These are phyloP conservation scores for Nitzschia inconspicua DNA, from an alignment of 108 stramenopile genomes.

Conservation along the genomic window DNA sequence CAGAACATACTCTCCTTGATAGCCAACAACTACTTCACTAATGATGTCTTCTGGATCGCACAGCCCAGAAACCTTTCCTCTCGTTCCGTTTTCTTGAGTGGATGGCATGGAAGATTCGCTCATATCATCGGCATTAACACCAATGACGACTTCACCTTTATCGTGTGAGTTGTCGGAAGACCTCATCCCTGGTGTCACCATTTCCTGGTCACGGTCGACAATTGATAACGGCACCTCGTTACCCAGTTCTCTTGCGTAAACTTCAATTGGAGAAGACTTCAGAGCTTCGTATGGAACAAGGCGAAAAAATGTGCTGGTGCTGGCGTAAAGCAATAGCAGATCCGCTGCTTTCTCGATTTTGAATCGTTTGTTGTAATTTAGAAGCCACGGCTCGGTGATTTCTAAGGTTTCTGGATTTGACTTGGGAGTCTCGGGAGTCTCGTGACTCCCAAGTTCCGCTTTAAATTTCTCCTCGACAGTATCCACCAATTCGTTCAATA, in stretches of 20 bases:
- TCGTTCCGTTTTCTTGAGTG: constrained; percentile 8
- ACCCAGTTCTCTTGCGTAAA: constrained; percentile 87
- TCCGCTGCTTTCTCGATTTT: constrained; percentile 83
- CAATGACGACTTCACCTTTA: background rate
- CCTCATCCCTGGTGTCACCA: background rate
- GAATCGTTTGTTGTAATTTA: constrained; percentile 51
- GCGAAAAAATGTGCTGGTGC: constrained; percentile 72
- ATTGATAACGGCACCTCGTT: constrained; percentile 64
- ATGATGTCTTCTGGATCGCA: constrained; percentile 82
- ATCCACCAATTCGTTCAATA: constrained; percentile 22
- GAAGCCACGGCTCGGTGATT: constrained; percentile 33
- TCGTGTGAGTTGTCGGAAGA: background rate
- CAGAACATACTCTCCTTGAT: constrained; percentile 80
- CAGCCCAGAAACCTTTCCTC: constrained; percentile 7
- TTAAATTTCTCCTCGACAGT: constrained; percentile 23
- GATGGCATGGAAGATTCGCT: background rate
- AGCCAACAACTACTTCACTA: constrained; percentile 64
- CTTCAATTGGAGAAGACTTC: constrained; percentile 79
- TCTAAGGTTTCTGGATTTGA: background rate
- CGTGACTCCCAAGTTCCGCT: background rate
- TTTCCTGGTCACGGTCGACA: constrained; percentile 16
- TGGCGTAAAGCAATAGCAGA: constrained; percentile 76
- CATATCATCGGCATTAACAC: background rate
- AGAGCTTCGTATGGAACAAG: constrained; percentile 64
- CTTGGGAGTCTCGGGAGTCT: background rate